Conservation (phyloP, 805 yeast species). For the Cyberlindnera mycetangii region DNA sequence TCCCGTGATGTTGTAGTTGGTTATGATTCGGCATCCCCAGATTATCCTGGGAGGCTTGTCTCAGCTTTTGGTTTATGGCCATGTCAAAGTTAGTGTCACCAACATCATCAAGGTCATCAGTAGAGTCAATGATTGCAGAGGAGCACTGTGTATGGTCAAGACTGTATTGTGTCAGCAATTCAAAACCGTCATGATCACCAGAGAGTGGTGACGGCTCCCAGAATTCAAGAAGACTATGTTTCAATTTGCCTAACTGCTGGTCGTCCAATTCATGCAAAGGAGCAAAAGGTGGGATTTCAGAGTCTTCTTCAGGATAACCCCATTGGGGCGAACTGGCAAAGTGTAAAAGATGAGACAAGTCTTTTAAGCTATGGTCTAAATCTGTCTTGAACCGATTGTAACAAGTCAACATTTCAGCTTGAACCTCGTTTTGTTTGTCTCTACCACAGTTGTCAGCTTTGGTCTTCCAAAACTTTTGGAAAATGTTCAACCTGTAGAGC, state of each 20-base stretch:
- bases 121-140: too few species aligned
- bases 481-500: slow-evolving; percentile 10
- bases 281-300: slow-evolving; percentile 7
- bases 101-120: background rate
- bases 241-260: slow-evolving; percentile 6
- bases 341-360: background rate
- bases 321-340: background rate
- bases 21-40: background rate
- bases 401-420: slow-evolving; percentile 3
- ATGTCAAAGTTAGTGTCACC: background rate
- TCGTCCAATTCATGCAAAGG: slow-evolving; percentile 13
- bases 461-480: slow-evolving; percentile 3
- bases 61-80: too few species aligned
- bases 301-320: background rate
- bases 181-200: background rate
- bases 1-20: too few species aligned
- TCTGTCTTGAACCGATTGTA: slow-evolving; percentile 7
- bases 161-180: background rate
- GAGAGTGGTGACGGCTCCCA: slow-evolving; percentile 1
- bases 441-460: background rate
- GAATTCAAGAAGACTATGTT: background rate
- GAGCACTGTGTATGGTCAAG: background rate
- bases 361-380: slow-evolving; percentile 5
- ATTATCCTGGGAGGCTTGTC: background rate
- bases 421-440: background rate